Evolutionary conservation across 1,284 basidiomycete genomes (phyloP).

Genomic region (Wallemia ichthyophaga): DNA sequence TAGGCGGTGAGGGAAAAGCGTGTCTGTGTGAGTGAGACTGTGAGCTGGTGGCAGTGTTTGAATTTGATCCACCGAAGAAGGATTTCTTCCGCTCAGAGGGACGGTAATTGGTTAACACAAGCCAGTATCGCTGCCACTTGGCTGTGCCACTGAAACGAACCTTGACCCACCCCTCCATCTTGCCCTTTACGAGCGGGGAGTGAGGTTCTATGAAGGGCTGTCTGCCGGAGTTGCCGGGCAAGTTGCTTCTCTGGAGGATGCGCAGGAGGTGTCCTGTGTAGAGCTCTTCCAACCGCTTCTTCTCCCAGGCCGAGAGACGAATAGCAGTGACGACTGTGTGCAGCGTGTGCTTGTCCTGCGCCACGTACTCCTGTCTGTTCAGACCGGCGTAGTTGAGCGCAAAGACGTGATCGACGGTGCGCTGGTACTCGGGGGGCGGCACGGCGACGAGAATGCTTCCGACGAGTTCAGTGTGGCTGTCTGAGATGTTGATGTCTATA

Average conservation of each 20-base stretch:
- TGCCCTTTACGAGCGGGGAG: slow-evolving; percentile 34
- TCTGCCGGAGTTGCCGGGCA: slow-evolving; percentile 15
- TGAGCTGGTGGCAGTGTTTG: too few species aligned
- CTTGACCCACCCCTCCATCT: slow-evolving; percentile 74
- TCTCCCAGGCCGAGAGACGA: slow-evolving; percentile 77
- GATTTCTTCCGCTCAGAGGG: neutral
- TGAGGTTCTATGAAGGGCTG: slow-evolving; percentile 23
- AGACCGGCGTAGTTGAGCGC: neutral
- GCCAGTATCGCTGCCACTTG: slow-evolving; percentile 83
- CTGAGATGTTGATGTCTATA: neutral
- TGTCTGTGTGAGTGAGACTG: too few species aligned
- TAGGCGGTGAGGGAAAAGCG: neutral
- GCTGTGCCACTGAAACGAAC: slow-evolving; percentile 76
- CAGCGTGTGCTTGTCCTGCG: slow-evolving; percentile 25
- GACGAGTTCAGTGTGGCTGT: neutral
- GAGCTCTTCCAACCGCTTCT: slow-evolving; percentile 78
- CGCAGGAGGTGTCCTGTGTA: slow-evolving; percentile 82
- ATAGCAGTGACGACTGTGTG: slow-evolving; percentile 76
- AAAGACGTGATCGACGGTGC: neutral
- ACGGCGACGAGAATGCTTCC: neutral
- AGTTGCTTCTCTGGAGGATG: slow-evolving; percentile 26
- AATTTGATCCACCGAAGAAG: neutral
- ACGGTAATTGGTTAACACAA: slow-evolving; percentile 25
- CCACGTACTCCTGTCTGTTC: neutral
- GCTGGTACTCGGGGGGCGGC: neutral